phyloP scores from a whole-genome alignment of 2,329 filamentous ascomycete species.

The Leptosphaerulina australis region DNA sequence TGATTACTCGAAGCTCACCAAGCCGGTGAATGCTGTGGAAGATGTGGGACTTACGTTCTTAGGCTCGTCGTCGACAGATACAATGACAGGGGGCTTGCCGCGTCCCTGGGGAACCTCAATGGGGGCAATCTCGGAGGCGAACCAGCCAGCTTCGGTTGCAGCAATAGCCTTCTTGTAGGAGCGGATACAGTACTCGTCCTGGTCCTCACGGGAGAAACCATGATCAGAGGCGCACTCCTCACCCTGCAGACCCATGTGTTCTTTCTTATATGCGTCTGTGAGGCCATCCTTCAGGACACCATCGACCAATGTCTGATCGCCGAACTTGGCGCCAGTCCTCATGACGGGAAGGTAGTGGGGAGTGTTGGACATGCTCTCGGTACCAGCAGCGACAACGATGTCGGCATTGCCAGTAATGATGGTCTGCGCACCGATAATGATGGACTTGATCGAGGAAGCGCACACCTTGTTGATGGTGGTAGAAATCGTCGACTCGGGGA shows the following conservation, averaged over 20 bases:
- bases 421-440: conserved; percentile 92
- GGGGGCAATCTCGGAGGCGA: conserved; percentile 85
- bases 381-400: conserved; percentile 89
- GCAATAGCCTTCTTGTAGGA: conserved; percentile 93
- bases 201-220: conserved; percentile 77
- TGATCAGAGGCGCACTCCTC: conserved; percentile 92
- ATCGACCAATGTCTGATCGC: conserved; percentile 85
- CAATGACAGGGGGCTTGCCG: conserved; percentile 81
- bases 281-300: conserved; percentile 93
- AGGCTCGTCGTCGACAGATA: conserved; percentile 91
- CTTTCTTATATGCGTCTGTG: conserved; percentile 91
- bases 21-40: background rate
- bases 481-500: conserved; percentile 77
- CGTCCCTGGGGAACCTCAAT: conserved; percentile 86
- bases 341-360: conserved; percentile 93
- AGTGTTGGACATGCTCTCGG: conserved; percentile 98
- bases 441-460: conserved; percentile 91
- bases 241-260: conserved; percentile 93
- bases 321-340: conserved; percentile 90
- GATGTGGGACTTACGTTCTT: conserved; percentile 72
- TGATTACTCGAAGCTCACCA: too few relatives aligned
- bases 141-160: conserved; percentile 79
- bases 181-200: conserved; percentile 95
- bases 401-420: conserved; percentile 96
- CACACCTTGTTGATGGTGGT: conserved; percentile 99